Evolutionary conservation across 139 green algal species (phyloP), one percentile per base, ranked within the genome.

Genomic region (Chlorokybus atmophyticus): DNA sequence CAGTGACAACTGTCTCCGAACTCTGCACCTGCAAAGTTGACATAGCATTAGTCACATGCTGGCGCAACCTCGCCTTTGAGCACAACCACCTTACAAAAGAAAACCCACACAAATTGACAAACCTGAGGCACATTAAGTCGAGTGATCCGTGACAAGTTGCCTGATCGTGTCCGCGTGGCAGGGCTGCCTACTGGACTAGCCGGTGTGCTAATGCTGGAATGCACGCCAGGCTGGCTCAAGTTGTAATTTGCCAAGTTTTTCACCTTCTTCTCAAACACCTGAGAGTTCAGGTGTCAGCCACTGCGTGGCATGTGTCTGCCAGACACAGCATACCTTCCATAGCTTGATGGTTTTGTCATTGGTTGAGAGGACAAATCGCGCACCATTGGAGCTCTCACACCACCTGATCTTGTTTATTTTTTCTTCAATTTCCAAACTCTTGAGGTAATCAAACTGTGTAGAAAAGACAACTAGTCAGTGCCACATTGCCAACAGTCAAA

Each of bases 381-480:
- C 35, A 29, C 57, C 61, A 59, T 67, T 73, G 23, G 56, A 27
- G 21, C 52, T 55, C 3, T 73, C 54, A 41, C 72, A 83, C 89
- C 87, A 96, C 48, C 82, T 67, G 29, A 99, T 82, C 62, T 91
- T 93, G 78, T 99, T 98, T 62, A 99, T 95, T 76, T 97, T 97
- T 73, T 98, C 92, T 66, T 97, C 88, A 52, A 99, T 98, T 73
- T 99, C 92, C 56, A 99, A 53, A 0, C 75, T 89, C 63, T 98
- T 98, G 1, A 99, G 75, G 66, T 97, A 99, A 57, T 98, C 90
- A 73, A 98, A 98, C 75, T 74, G 60, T 17, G 25, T 7, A 66
- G 52, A 64, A 19, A 8, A 14, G 30, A 59, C n/a, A n/a, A n/a
- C n/a, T n/a, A n/a, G n/a, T n/a, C n/a, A n/a, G n/a, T n/a, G n/a